These are phyloP conservation scores for Hypoxylon fragiforme DNA, from an alignment of 495 filamentous ascomycete species.

Conservation along the genomic window DNA sequence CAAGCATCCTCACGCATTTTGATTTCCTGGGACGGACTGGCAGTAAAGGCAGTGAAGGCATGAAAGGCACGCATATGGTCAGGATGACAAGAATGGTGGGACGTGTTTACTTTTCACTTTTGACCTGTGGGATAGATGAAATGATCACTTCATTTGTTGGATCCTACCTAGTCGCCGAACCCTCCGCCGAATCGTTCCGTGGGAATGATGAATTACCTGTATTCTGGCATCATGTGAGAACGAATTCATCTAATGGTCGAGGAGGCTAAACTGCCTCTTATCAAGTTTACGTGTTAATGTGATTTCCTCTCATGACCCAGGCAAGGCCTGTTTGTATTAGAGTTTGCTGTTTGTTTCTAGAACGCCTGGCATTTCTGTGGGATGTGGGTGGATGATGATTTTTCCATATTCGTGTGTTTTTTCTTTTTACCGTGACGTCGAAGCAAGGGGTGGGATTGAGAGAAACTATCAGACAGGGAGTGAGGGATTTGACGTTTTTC, in stretches of 20 bases:
- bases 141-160: slow-evolving; percentile 37
- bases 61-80: slow-evolving; percentile 77
- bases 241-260: slow-evolving; percentile 35
- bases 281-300: slow-evolving; percentile 30
- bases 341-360: slow-evolving; percentile 26
- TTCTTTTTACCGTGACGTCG: slow-evolving; percentile 9
- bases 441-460: slow-evolving; percentile 9
- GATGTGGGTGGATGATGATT: slow-evolving; percentile 22
- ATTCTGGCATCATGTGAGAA: slow-evolving; percentile 37
- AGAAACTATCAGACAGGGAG: slow-evolving; percentile 1
- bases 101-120: slow-evolving; percentile 35
- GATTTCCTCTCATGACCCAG: slow-evolving; percentile 26
- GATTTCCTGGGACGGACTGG: slow-evolving; percentile 88
- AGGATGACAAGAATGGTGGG: slow-evolving; percentile 71
- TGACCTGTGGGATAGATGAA: slow-evolving; percentile 36
- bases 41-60: too few species aligned
- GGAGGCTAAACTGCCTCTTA: slow-evolving; percentile 8
- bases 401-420: slow-evolving; percentile 28
- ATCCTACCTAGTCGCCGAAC: slow-evolving; percentile 29
- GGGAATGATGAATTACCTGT: slow-evolving; percentile 10
- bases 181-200: slow-evolving; percentile 18
- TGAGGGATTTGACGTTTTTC: slow-evolving; percentile 6
- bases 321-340: slow-evolving; percentile 34
- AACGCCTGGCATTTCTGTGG: slow-evolving; percentile 30
- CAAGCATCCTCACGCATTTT: slow-evolving; percentile 34